Evolutionary conservation across 805 yeast genomes (phyloP).

Genomic region (Candida morakotiae): DNA sequence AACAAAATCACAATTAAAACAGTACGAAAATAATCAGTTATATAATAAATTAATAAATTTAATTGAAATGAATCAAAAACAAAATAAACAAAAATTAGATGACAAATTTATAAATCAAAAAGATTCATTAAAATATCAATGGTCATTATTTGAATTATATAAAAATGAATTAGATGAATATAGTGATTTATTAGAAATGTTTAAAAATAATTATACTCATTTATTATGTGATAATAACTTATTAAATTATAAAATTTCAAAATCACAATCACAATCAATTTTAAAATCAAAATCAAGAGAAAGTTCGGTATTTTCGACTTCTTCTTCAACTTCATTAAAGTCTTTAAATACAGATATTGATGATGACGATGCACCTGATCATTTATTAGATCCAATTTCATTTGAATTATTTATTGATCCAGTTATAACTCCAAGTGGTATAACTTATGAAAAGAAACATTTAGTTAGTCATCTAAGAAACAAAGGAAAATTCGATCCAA

Average conservation of each 20-base stretch:
- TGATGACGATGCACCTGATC: constrained; percentile 34
- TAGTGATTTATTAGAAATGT: constrained; percentile 15
- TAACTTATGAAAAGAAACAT: constrained; percentile 40
- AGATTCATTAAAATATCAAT: constrained; percentile 12
- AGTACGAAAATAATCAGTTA: constrained; percentile 18
- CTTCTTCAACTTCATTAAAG: background rate
- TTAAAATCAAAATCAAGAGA: constrained; percentile 3
- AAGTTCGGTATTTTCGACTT: constrained; percentile 4
- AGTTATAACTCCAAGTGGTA: constrained; percentile 42
- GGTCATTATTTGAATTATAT: constrained; percentile 15
- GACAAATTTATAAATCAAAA: constrained; percentile 11
- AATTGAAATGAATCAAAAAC: constrained; percentile 17
- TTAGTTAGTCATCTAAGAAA: constrained; percentile 30
- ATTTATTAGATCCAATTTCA: constrained; percentile 39
- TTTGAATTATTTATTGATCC: constrained; percentile 39
- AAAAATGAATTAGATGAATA: constrained; percentile 17
- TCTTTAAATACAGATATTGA: constrained; percentile 5
- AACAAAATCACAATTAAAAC: constrained; percentile 18
- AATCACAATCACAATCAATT: background rate
- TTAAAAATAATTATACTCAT: constrained; percentile 22
- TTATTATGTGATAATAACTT: constrained; percentile 16
- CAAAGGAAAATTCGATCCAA: constrained; percentile 35
- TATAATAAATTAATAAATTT: constrained; percentile 19
- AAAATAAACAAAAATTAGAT: constrained; percentile 13
- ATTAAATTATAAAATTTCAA: constrained; percentile 7